Evolutionary conservation across 768 basidiomycete species (phyloP).

Genomic region (Gymnopilus dilepis): DNA sequence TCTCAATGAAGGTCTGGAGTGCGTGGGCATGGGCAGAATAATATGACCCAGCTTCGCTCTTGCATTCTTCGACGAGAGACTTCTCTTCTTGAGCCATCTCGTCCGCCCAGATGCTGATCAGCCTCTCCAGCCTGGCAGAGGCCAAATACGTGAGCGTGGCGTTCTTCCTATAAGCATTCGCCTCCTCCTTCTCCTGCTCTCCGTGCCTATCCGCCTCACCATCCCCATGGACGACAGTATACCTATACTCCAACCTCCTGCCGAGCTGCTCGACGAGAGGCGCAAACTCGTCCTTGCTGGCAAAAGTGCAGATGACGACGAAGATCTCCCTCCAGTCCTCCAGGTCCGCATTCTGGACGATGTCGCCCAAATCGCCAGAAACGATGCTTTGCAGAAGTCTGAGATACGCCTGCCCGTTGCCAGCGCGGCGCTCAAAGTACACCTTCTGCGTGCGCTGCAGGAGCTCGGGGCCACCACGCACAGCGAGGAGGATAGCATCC

Average conservation of each 20-base stretch:
- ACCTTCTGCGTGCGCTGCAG: constrained; percentile 88
- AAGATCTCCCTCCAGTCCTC: constrained; percentile 97
- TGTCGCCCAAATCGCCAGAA: constrained; percentile 87
- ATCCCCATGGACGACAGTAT: constrained; percentile 49
- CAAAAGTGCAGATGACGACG: constrained; percentile 95
- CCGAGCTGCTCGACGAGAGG: constrained; percentile 93
- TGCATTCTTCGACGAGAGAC: constrained; percentile 44
- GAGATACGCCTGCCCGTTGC: constrained; percentile 74
- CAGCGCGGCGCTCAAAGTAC: constrained; percentile 86
- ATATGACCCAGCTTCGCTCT: constrained; percentile 50
- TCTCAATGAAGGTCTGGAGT: constrained; percentile 93
- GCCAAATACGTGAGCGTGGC: constrained; percentile 95
- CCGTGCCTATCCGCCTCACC: constrained; percentile 43
- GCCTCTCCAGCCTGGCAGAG: constrained; percentile 83
- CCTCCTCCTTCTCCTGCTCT: constrained; percentile 42
- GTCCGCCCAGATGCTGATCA: constrained; percentile 91
- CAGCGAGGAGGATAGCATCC: constrained; percentile 93
- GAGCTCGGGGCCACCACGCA: constrained; percentile 87
- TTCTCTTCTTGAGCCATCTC: constrained; percentile 89
- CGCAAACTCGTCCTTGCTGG: constrained; percentile 81
- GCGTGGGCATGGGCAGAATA: constrained; percentile 86
- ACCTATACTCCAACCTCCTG: constrained; percentile 87
- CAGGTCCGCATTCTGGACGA: constrained; percentile 95
- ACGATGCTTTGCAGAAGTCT: constrained; percentile 95
- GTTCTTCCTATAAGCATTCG: constrained; percentile 71